Conservation (phyloP, 2,329 filamentous ascomycete species). For the Sphaerulina populicola region DNA sequence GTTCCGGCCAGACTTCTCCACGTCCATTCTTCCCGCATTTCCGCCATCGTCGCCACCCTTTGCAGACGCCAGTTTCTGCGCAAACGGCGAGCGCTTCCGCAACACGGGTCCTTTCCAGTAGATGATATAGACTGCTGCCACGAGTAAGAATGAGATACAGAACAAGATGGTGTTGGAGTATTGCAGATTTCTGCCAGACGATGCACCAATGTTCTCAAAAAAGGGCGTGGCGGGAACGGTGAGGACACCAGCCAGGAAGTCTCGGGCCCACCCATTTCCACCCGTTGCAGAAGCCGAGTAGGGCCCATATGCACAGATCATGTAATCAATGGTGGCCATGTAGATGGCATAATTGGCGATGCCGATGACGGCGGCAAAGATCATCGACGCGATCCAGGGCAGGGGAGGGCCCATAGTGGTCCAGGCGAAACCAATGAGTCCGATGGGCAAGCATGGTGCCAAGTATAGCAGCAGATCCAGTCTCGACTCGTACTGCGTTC, state of each 20-base stretch:
- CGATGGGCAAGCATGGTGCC: constrained; percentile 57
- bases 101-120: constrained; percentile 51
- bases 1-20: constrained; percentile 13
- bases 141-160: constrained; percentile 43
- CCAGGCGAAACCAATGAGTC: constrained; percentile 65
- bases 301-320: constrained; percentile 64
- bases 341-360: constrained; percentile 56
- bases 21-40: constrained; percentile 17
- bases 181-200: constrained; percentile 40
- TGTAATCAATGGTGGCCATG: constrained; percentile 71
- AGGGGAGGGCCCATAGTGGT: constrained; percentile 56
- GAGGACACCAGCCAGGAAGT: constrained; percentile 65
- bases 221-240: constrained; percentile 61
- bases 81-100: constrained; percentile 46
- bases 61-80: constrained; percentile 36
- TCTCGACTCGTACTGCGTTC: constrained; percentile 57
- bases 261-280: constrained; percentile 65
- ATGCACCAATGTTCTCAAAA: constrained; percentile 38
- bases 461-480: constrained; percentile 59
- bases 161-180: constrained; percentile 51
- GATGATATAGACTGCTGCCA: constrained; percentile 50
- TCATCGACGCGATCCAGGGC: constrained; percentile 62
- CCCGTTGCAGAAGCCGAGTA: constrained; percentile 69
- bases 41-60: constrained; percentile 22
- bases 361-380: constrained; percentile 60